phyloP scores from a whole-genome alignment of 2,329 filamentous ascomycete species.

The Aureobasidium sp. region DNA sequence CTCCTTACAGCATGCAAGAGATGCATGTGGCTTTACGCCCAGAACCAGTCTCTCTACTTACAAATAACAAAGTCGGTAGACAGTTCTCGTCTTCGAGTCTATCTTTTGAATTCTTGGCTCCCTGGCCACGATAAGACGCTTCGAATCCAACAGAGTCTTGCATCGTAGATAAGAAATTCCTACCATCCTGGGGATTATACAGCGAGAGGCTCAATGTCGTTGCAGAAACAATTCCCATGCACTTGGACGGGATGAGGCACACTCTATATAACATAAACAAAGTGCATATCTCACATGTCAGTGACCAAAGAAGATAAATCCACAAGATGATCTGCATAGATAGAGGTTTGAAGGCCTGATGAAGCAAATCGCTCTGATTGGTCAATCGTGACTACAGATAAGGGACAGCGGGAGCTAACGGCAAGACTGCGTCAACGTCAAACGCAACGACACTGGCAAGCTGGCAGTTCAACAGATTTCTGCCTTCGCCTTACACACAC shows the following conservation, averaged over 20 bases:
- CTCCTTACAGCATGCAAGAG: not conserved
- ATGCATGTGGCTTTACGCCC: not conserved
- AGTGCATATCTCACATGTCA: not conserved
- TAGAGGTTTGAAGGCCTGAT: not conserved
- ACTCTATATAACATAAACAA: not conserved
- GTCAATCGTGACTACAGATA: not conserved
- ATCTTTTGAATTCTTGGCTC: not conserved
- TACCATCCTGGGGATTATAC: not conserved
- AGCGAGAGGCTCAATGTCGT: not conserved
- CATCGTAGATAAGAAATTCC: not conserved
- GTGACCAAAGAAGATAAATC: not conserved
- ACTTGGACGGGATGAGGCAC: not conserved
- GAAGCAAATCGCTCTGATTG: conserved; percentile 2
- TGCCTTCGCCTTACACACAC: not conserved
- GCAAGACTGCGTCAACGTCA: conserved; percentile 12
- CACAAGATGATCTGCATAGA: not conserved
- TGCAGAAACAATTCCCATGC: not conserved
- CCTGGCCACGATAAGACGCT: not conserved
- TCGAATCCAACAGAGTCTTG: not conserved
- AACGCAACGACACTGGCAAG: conserved; percentile 12
- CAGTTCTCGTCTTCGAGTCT: not conserved
- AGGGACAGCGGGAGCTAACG: conserved; percentile 9
- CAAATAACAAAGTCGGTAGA: not conserved
- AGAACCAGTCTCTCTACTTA: not conserved
- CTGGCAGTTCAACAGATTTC: conserved; percentile 9